A percentile compares a stretch with the other conserved stretches of the same genome.
Evolutionary conservation across 192 early-diverging fungal genomes (phyloP).

Genomic region (Backusella liffmaniae): DNA sequence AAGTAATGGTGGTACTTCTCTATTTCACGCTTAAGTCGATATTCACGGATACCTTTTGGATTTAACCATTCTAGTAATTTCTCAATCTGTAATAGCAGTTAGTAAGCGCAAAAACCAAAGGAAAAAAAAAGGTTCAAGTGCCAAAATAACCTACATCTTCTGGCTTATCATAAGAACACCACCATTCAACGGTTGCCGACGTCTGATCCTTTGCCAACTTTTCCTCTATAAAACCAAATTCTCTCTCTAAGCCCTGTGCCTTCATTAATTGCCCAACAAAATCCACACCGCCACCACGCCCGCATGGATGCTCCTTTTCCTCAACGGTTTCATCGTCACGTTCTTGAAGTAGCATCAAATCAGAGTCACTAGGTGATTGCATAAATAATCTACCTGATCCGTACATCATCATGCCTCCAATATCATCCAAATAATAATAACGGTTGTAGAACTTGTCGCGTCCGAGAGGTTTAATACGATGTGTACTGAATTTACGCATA

Average conservation of each 20-base stretch:
- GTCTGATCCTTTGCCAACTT: neutral
- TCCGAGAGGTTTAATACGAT: conserved; percentile 74
- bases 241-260: conserved; percentile 22
- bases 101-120: conserved; percentile 16
- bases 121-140: conserved; percentile 42
- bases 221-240: conserved; percentile 17
- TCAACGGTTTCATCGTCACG: conserved; percentile 25
- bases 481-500: conserved; percentile 58
- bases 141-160: conserved; percentile 27
- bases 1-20: conserved; percentile 47
- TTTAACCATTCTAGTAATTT: conserved; percentile 74
- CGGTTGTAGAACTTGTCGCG: conserved; percentile 82
- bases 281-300: conserved; percentile 28
- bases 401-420: conserved; percentile 54
- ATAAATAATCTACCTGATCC: conserved; percentile 63
- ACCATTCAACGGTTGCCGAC: conserved; percentile 15
- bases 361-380: conserved; percentile 48
- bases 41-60: conserved; percentile 72
- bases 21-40: conserved; percentile 57
- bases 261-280: conserved; percentile 26
- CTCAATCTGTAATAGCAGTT: conserved; percentile 62
- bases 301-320: conserved; percentile 19
- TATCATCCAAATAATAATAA: conserved; percentile 90
- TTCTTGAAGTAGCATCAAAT: conserved; percentile 47
- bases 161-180: conserved; percentile 33